Base-by-base conservation (phyloP, 192 early-diverging fungal genomes). In the Thamnidium elegans region DNA sequence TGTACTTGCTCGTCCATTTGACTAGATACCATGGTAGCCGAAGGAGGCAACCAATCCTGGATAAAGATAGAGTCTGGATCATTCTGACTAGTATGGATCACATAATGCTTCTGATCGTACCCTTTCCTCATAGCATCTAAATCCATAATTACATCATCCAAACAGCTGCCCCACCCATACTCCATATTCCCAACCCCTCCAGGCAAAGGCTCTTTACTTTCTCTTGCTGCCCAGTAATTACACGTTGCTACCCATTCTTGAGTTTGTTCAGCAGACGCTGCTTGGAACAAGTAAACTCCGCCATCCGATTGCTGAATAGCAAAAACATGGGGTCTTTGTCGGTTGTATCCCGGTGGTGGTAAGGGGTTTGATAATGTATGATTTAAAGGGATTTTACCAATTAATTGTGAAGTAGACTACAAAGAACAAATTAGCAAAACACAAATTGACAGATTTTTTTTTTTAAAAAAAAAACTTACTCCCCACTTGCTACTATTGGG, bases 201-300 rank as follows among this genome's bases (percentile, higher is more conserved):
- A 15, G 83, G 70, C 75, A 97, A 72, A 1, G 96, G 96, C 63
- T 91, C 91, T 71, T 91, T 94, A 54, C 89, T 92, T 56, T 86
- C 88, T 14, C 94, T 78, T 15, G 94, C 92, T 5, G 94, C 93
- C 94, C 94, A 98, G 71, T 89, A 93, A 78, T 96, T 98, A 60
- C 94, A 91, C 19, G 89, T 90, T 0, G 81, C 67, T 0, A 92
- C 89, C 96, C 96, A 98, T 50, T 83, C 85, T 15, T 83, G 81
- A 32, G 90, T 78, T 55, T 85, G 82, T 23, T 87, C 82, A 55
- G 81, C 78, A 8, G 79, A 86, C 13, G 72, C 71, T 0, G 87
- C 84, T 74, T 98, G 94, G 80, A 95, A 98, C 15, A 97, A 74
- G 56, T 93, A 94, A 14, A 90, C 88, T 21, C 86, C 86, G 11